phyloP scores from a whole-genome alignment of 163 green algal species.

The Chloroidium sp. region DNA sequence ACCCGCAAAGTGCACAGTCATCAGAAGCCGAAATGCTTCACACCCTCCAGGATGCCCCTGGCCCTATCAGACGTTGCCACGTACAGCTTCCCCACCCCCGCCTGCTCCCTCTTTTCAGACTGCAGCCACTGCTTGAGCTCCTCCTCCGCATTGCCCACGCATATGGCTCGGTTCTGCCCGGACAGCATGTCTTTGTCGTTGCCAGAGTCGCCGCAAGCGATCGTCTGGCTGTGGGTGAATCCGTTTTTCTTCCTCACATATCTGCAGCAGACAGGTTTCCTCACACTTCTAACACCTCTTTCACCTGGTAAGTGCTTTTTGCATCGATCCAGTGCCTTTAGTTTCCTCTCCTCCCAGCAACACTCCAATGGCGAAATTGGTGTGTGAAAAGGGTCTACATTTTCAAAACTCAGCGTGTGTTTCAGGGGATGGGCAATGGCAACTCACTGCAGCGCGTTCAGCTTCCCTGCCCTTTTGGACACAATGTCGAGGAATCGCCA shows the following conservation, averaged over 20 bases:
- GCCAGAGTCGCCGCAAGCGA: slow-evolving; percentile 73
- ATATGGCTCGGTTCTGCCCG: slow-evolving; percentile 53
- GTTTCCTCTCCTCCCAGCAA: too few species aligned
- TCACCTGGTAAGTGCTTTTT: too few species aligned
- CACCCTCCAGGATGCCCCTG: not conserved
- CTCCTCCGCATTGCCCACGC: slow-evolving; percentile 79
- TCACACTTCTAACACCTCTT: too few species aligned
- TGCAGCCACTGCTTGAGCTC: slow-evolving; percentile 64
- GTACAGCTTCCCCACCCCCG: not conserved
- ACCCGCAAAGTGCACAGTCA: not conserved
- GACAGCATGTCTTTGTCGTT: slow-evolving; percentile 28
- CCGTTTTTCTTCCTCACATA: slow-evolving; percentile 49
- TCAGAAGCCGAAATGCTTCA: not conserved
- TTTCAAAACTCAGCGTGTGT: too few species aligned
- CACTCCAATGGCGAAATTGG: not conserved
- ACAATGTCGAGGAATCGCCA: slow-evolving; percentile 76
- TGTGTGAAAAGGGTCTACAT: not conserved
- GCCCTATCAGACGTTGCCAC: not conserved
- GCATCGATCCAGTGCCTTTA: too few species aligned
- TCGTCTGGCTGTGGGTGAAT: slow-evolving; percentile 44
- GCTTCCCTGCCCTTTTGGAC: slow-evolving; percentile 64
- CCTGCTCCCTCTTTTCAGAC: slow-evolving; percentile 4
- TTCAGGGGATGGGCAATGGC: not conserved
- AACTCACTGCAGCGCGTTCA: slow-evolving; percentile 29
- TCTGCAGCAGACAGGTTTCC: slow-evolving; percentile 27